Evolutionary conservation across 495 filamentous ascomycete species (phyloP).

Genomic region (Podospora comata): DNA sequence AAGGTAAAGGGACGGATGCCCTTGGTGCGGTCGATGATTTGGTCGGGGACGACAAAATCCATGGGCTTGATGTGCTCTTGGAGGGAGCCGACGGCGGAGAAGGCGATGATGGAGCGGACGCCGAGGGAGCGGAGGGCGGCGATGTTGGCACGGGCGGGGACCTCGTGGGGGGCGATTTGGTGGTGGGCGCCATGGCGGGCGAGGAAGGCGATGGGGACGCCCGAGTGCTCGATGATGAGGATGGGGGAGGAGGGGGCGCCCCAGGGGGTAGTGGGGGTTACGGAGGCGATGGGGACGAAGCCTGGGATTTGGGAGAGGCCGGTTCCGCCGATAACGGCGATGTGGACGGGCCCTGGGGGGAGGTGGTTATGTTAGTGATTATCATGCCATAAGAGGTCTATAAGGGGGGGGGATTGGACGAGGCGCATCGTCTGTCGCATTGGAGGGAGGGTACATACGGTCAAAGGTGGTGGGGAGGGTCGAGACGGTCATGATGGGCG

Average conservation of each 20-base stretch:
- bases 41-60: slow-evolving; percentile 94
- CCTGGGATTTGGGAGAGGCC: slow-evolving; percentile 68
- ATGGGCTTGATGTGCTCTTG: slow-evolving; percentile 87
- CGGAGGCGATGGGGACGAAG: slow-evolving; percentile 75
- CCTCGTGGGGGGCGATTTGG: slow-evolving; percentile 86
- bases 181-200: slow-evolving; percentile 88
- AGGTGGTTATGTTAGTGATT: not conserved
- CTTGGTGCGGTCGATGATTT: slow-evolving; percentile 97
- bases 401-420: not conserved
- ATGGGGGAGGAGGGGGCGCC: slow-evolving; percentile 87
- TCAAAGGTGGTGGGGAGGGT: slow-evolving; percentile 22
- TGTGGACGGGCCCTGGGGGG: slow-evolving; percentile 67
- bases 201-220: slow-evolving; percentile 85
- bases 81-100: slow-evolving; percentile 91
- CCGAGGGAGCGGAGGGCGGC: slow-evolving; percentile 86
- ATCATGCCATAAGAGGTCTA: not conserved
- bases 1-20: slow-evolving; percentile 89
- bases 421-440: not conserved
- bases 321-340: slow-evolving; percentile 96
- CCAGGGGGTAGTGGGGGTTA: slow-evolving; percentile 82
- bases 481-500: slow-evolving; percentile 16
- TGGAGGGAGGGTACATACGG: slow-evolving; percentile 12
- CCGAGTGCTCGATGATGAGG: slow-evolving; percentile 77
- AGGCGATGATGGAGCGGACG: slow-evolving; percentile 85
- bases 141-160: slow-evolving; percentile 89